A percentile compares a stretch with the other conserved stretches of the same genome.
Evolutionary conservation across 2,329 filamentous ascomycete genomes (phyloP).

Genomic region (Kalmusia sp.): DNA sequence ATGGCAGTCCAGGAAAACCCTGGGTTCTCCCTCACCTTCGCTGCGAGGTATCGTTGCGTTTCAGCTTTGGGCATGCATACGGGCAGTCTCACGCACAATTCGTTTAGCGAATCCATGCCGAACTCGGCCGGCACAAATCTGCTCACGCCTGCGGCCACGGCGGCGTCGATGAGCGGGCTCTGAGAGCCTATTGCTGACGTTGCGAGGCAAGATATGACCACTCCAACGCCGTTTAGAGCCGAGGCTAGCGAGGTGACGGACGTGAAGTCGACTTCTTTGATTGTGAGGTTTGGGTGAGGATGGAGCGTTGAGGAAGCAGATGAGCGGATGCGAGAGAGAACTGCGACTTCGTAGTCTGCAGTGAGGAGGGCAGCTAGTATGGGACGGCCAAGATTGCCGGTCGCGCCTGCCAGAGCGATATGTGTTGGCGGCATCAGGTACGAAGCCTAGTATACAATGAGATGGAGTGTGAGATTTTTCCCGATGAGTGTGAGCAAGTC

Average conservation of each 20-base stretch:
- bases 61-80: constrained; percentile 11
- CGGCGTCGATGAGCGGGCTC: constrained; percentile 41
- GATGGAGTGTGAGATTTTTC: too few species aligned
- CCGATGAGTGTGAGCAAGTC: too few species aligned
- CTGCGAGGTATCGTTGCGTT: not conserved
- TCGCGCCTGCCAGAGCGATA: constrained; percentile 25
- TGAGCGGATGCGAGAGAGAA: constrained; percentile 34
- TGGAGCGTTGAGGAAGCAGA: constrained; percentile 10
- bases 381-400: constrained; percentile 36
- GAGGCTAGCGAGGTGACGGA: constrained; percentile 19
- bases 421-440: not conserved
- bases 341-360: constrained; percentile 31
- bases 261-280: constrained; percentile 29
- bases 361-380: constrained; percentile 39
- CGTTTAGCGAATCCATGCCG: constrained; percentile 31
- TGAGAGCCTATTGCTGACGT: constrained; percentile 21
- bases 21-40: not conserved
- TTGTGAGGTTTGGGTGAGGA: constrained; percentile 23
- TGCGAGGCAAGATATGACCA: constrained; percentile 34
- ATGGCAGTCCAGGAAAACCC: constrained; percentile 43
- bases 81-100: constrained; percentile 7
- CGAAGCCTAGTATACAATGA: too few species aligned
- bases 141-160: constrained; percentile 43
- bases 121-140: constrained; percentile 34
- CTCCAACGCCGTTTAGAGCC: constrained; percentile 39